Conservation (phyloP, 164 flowering plant species). For the Vitis riparia region DNA sequence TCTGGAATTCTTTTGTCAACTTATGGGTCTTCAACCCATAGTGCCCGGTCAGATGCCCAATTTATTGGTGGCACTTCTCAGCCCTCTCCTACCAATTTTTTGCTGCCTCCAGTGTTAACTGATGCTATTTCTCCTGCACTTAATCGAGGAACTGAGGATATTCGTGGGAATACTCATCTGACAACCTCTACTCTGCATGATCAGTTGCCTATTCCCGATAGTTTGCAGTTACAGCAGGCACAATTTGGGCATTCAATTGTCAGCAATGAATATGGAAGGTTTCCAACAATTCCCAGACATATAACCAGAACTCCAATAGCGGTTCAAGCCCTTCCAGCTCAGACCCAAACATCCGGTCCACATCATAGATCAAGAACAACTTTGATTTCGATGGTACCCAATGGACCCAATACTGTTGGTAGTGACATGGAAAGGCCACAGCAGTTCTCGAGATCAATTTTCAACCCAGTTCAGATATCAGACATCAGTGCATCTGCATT, state of each 20-base stretch:
- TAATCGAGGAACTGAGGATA: slow-evolving; percentile 29
- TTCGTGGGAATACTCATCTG: slow-evolving; percentile 18
- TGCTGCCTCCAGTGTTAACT: slow-evolving; percentile 35
- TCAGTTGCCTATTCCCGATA: slow-evolving; percentile 25
- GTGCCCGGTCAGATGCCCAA: slow-evolving; percentile 17
- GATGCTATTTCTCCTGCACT: slow-evolving; percentile 48
- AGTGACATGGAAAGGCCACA: slow-evolving; percentile 41
- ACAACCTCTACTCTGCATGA: slow-evolving; percentile 13
- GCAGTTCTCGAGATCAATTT: slow-evolving; percentile 22
- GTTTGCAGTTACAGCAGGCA: slow-evolving; percentile 34
- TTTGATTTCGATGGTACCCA: slow-evolving; percentile 17
- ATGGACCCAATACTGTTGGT: slow-evolving; percentile 11
- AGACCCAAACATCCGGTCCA: slow-evolving; percentile 19
- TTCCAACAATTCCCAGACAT: slow-evolving; percentile 27
- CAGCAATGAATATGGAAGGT: slow-evolving; percentile 35
- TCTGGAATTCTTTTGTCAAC: slow-evolving; percentile 20
- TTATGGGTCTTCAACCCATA: slow-evolving; percentile 10
- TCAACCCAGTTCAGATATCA: slow-evolving; percentile 18
- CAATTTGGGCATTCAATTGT: slow-evolving; percentile 27
- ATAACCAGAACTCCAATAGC: slow-evolving; percentile 52
- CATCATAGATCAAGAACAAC: slow-evolving; percentile 28
- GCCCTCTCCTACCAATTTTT: slow-evolving; percentile 13
- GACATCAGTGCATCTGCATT: slow-evolving; percentile 25
- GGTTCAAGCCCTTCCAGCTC: slow-evolving; percentile 72
- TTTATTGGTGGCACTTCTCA: slow-evolving; percentile 15